Evolutionary conservation across 108 stramenopile genomes (phyloP), one percentile per base, ranked within the genome.

Genomic region (Conticribra weissflogii): DNA sequence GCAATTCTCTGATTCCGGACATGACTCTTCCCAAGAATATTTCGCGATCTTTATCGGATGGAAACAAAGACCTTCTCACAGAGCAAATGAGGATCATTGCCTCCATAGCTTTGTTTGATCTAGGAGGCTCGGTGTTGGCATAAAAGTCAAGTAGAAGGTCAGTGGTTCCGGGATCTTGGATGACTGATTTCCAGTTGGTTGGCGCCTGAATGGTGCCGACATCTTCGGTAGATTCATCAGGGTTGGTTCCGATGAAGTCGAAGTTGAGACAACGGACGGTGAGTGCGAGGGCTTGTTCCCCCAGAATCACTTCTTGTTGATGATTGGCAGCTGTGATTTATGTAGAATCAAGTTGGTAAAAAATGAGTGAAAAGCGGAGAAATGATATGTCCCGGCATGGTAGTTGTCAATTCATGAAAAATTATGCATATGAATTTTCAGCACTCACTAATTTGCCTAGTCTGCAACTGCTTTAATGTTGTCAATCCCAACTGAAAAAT

Each of bases 241-340:
- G 96, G 75, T 97, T 98, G 28, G 98, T 99, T 22, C 98, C 98
- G 69, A 98, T 98, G 79, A 99, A 99, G 71, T 99, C 98, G 74
- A 97, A 99, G 32, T 85, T 88, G 50, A 99, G 81, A 84, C 97
- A 97, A 22, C 93, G 86, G 3, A 88, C 92, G 28, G 79, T 72
- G 55, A 97, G 86, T n/a, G 82, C 70, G 17, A 98, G 82, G 1
- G 95, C 83, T 66, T 93, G 95, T 70, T 95, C 91, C 23, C 92
- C 92, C 23, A 98, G 78, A 22, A 85, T 79, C 16, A 69, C 81
- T 60, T 96, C 87, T 70, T 96, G 95, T 53, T 63, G 76, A 15
- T 71, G 88, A 67, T 86, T 68, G 1, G 90, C 90, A 32, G 70
- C 87, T 88, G 55, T 54, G n/a, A n/a, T n/a, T n/a, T n/a, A n/a